Conservation (phyloP, 2,329 filamentous ascomycete genomes). For the Colletotrichum sp. region DNA sequence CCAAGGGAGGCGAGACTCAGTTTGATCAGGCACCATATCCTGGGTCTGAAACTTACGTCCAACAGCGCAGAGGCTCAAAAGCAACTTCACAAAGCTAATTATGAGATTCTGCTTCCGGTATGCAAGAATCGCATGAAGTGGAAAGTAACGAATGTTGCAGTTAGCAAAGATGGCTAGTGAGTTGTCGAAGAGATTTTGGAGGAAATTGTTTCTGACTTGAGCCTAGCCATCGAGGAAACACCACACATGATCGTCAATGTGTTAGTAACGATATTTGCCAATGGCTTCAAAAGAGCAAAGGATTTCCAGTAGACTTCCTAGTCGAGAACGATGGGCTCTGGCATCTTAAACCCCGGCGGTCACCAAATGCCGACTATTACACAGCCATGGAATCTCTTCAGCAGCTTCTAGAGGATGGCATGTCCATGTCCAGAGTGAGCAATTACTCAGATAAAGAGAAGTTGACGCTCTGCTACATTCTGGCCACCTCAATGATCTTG, state of each 20-base stretch:
- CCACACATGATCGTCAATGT: not conserved
- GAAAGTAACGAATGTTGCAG: not conserved
- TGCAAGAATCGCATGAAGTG: not conserved
- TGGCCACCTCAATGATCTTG: not conserved
- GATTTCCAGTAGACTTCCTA: not conserved
- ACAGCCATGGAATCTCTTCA: not conserved
- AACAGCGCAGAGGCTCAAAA: accelerated
- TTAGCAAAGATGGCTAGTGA: not conserved
- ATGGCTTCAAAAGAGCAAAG: not conserved
- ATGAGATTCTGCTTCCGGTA: not conserved
- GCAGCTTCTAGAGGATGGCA: not conserved
- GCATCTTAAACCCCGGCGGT: not conserved
- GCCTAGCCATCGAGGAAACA: accelerated
- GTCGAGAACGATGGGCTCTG: not conserved
- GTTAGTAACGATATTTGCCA: accelerated
- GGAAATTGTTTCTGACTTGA: not conserved
- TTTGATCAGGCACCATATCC: not conserved
- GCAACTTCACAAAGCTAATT: not conserved
- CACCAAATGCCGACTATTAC: accelerated
- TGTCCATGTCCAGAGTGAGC: not conserved
- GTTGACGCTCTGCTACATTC: not conserved
- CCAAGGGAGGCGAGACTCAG: not conserved
- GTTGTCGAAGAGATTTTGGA: not conserved
- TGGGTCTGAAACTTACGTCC: not conserved
- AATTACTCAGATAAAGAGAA: not conserved